Conservation (phyloP, 1,284 basidiomycete genomes). For the Papiliotrema nemorosa region DNA sequence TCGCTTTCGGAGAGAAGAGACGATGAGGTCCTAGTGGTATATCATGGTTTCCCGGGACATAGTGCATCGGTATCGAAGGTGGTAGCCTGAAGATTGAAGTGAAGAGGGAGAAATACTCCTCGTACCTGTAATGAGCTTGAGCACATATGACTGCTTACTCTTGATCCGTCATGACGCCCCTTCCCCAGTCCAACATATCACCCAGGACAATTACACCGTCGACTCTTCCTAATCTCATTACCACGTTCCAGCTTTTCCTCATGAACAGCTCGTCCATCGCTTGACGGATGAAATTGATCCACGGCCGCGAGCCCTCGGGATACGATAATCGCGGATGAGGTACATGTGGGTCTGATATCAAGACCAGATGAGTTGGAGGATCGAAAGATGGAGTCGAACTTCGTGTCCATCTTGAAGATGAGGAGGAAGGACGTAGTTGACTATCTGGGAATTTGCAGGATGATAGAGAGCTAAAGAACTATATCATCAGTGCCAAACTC, state of each 20-base stretch:
- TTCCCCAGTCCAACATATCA: slow-evolving; percentile 70
- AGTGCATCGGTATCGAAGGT: slow-evolving; percentile 54
- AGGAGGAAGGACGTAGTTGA: slow-evolving; percentile 18
- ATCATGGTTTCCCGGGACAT: slow-evolving; percentile 83
- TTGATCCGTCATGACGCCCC: slow-evolving; percentile 56
- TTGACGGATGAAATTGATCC: slow-evolving; percentile 53
- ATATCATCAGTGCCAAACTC: slow-evolving; percentile 4
- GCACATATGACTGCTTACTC: slow-evolving; percentile 58
- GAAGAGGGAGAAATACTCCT: slow-evolving; percentile 60
- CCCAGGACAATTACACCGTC: slow-evolving; percentile 75
- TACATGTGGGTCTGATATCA: slow-evolving; percentile 75
- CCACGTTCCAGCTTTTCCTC: slow-evolving; percentile 69
- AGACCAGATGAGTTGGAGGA: slow-evolving; percentile 60
- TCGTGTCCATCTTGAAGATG: slow-evolving; percentile 2
- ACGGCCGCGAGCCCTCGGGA: slow-evolving; percentile 40
- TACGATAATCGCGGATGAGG: slow-evolving; percentile 56
- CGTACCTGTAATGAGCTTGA: slow-evolving; percentile 54
- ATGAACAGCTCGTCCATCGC: slow-evolving; percentile 65
- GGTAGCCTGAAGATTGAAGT: slow-evolving; percentile 59
- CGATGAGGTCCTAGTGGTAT: slow-evolving; percentile 64
- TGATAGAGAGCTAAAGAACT: slow-evolving; percentile 49
- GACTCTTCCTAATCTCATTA: slow-evolving; percentile 58
- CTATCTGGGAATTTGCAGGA: slow-evolving; percentile 48
- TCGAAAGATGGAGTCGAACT: slow-evolving; percentile 4
- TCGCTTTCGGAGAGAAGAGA: slow-evolving; percentile 58